Conservation (phyloP, 2,329 filamentous ascomycete genomes). For the Zymoseptoria brevis region DNA sequence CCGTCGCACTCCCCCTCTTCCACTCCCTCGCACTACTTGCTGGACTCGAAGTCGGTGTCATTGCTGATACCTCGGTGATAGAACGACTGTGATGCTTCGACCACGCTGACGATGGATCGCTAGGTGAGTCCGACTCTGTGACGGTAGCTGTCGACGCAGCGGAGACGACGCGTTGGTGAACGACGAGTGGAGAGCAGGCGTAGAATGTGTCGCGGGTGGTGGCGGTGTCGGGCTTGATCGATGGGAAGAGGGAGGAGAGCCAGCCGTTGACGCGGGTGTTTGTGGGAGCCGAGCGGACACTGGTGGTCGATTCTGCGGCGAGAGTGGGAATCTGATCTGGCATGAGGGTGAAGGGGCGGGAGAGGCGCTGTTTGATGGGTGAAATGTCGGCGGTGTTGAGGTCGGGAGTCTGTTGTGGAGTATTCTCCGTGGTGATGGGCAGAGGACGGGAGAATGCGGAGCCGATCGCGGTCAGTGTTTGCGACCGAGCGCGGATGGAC, state of each 20-base stretch:
- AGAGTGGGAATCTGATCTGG: constrained; percentile 7
- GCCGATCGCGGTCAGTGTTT: constrained; percentile 43
- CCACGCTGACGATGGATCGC: constrained; percentile 15
- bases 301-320: constrained; percentile 2
- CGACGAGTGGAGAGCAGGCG: constrained; percentile 8
- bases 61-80: constrained; percentile 13
- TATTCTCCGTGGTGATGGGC: constrained; percentile 3
- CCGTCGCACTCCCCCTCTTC: constrained; percentile 3
- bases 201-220: constrained; percentile 17
- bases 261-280: constrained; percentile 22
- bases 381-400: constrained; percentile 7
- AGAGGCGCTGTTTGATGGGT: constrained; percentile 15
- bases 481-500: constrained; percentile 38
- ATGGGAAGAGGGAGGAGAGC: constrained; percentile 21
- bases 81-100: constrained; percentile 23
- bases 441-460: constrained; percentile 38
- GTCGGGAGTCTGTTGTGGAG: constrained; percentile 1
- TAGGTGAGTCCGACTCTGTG: constrained; percentile 19
- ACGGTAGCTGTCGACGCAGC: constrained; percentile 16
- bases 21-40: constrained; percentile 4
- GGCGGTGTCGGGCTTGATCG: constrained; percentile 3
- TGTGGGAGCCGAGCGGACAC: neutral
- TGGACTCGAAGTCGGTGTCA: constrained; percentile 12
- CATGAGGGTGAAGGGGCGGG: constrained; percentile 16
- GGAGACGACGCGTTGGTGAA: constrained; percentile 12